Percentiles rank a stretch among this genome's conserved stretches.
These are phyloP conservation scores for Schizophyllum commune DNA, from an alignment of 1,284 basidiomycete genomes.

Conservation along the genomic window DNA sequence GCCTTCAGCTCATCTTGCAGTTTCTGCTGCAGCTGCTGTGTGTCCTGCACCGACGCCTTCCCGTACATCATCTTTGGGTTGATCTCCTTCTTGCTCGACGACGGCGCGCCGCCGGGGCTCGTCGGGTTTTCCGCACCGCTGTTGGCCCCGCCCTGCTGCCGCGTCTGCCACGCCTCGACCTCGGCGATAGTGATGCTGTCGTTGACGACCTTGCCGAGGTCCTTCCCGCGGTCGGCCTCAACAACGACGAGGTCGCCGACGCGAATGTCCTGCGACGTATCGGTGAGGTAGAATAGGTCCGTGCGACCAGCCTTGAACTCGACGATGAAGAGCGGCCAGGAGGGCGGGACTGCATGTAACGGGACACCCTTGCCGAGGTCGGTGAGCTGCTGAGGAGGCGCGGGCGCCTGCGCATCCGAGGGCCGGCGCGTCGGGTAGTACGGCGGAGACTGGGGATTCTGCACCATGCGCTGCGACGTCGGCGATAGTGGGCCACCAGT, in stretches of 20 bases:
- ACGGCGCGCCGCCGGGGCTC: slow-evolving; percentile 38
- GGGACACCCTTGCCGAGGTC: slow-evolving; percentile 91
- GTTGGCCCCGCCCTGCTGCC: slow-evolving; percentile 31
- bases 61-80: slow-evolving; percentile 95
- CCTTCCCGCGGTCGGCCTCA: slow-evolving; percentile 93
- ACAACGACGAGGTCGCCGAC: slow-evolving; percentile 93
- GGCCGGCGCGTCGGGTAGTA: slow-evolving; percentile 22
- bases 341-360: slow-evolving; percentile 71
- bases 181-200: slow-evolving; percentile 87
- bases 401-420: slow-evolving; percentile 39
- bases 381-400: slow-evolving; percentile 26
- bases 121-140: slow-evolving; percentile 32
- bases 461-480: slow-evolving; percentile 19
- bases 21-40: slow-evolving; percentile 75
- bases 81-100: slow-evolving; percentile 71
- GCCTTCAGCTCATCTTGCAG: slow-evolving; percentile 90
- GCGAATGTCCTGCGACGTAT: slow-evolving; percentile 55
- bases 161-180: slow-evolving; percentile 31
- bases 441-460: slow-evolving; percentile 27
- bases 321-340: slow-evolving; percentile 91
- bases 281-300: slow-evolving; percentile 86
- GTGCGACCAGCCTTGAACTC: slow-evolving; percentile 97
- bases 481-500: slow-evolving; percentile 13
- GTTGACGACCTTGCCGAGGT: slow-evolving; percentile 86
- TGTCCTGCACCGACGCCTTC: slow-evolving; percentile 83